phyloP scores from a whole-genome alignment of 1,284 basidiomycete species.

The Naganishia sp. region DNA sequence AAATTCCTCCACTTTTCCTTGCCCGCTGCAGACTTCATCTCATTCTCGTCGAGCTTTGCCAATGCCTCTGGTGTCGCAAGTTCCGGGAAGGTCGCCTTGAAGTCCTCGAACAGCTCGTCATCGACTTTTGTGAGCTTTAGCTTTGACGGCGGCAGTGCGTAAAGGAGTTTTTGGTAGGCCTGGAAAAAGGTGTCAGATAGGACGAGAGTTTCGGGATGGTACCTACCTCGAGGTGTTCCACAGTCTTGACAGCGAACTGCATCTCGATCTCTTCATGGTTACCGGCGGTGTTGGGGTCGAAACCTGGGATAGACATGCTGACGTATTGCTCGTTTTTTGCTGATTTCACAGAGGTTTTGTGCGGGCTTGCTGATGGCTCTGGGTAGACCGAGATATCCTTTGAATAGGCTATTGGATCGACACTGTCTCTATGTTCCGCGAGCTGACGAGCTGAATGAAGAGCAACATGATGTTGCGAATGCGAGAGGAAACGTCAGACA shows the following conservation, averaged over 20 bases:
- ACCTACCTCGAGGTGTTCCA: slow-evolving; percentile 87
- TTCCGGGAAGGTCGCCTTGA: slow-evolving; percentile 80
- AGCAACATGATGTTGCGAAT: neutral
- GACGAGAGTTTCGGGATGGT: neutral
- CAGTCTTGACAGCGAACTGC: slow-evolving; percentile 95
- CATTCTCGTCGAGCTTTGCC: slow-evolving; percentile 80
- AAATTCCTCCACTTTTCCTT: slow-evolving; percentile 92
- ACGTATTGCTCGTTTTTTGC: neutral
- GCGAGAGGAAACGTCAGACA: too few relatives aligned
- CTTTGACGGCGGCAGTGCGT: slow-evolving; percentile 73
- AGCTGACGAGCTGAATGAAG: neutral
- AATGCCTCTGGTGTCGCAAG: slow-evolving; percentile 65
- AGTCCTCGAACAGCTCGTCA: slow-evolving; percentile 84
- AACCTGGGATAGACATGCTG: slow-evolving; percentile 54
- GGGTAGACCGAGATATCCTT: too few relatives aligned
- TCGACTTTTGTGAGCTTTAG: slow-evolving; percentile 82
- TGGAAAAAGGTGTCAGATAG: slow-evolving; percentile 48
- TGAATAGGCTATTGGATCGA: too few relatives aligned
- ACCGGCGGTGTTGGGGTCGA: slow-evolving; percentile 82
- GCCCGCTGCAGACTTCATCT: slow-evolving; percentile 86
- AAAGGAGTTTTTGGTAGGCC: slow-evolving; percentile 95
- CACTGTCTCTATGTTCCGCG: neutral
- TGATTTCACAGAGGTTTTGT: too few relatives aligned
- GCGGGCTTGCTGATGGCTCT: too few relatives aligned
- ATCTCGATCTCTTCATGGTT: slow-evolving; percentile 95